Percentiles rank a stretch among this genome's conserved stretches.
These are phyloP conservation scores for Hamamelis virginiana DNA, from an alignment of 164 flowering plant species.

Conservation along the genomic window DNA sequence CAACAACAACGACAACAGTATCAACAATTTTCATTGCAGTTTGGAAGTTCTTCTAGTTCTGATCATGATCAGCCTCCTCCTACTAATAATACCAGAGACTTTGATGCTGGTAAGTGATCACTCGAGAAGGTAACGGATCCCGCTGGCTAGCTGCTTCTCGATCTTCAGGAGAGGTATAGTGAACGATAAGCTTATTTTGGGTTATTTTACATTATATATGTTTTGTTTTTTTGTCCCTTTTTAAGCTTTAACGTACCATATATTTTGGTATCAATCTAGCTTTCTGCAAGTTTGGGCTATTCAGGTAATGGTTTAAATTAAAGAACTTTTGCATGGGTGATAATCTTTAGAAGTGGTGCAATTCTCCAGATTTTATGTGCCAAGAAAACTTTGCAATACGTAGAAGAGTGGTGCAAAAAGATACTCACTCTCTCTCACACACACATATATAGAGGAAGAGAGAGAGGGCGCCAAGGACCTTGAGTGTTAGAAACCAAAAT, in stretches of 20 bases:
- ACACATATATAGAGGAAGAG: too few species aligned
- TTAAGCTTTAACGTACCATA: too few species aligned
- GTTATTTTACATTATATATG: too few species aligned
- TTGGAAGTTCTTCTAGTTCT: slow-evolving; percentile 8
- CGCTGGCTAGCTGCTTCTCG: too few species aligned
- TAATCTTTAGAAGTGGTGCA: neutral
- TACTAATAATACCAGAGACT: neutral
- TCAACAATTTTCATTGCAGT: slow-evolving; percentile 14
- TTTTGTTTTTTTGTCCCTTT: too few species aligned
- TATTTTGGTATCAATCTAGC: neutral
- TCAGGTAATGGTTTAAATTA: neutral
- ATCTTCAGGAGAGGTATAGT: neutral
- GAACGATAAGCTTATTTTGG: neutral
- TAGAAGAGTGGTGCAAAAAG: too few species aligned
- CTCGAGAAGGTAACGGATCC: neutral
- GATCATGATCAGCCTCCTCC: too few species aligned
- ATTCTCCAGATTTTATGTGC: too few species aligned
- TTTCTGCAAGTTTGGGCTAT: neutral
- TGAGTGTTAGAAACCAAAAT: too few species aligned
- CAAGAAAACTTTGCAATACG: too few species aligned
- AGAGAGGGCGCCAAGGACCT: too few species aligned
- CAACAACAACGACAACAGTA: neutral
- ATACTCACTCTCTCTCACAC: too few species aligned
- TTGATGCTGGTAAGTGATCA: neutral
- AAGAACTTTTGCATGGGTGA: neutral